Percentiles rank a stretch among this genome's conserved stretches.
phyloP scores from a whole-genome alignment of 2,329 filamentous ascomycete genomes.

The Epichloe festucae region DNA sequence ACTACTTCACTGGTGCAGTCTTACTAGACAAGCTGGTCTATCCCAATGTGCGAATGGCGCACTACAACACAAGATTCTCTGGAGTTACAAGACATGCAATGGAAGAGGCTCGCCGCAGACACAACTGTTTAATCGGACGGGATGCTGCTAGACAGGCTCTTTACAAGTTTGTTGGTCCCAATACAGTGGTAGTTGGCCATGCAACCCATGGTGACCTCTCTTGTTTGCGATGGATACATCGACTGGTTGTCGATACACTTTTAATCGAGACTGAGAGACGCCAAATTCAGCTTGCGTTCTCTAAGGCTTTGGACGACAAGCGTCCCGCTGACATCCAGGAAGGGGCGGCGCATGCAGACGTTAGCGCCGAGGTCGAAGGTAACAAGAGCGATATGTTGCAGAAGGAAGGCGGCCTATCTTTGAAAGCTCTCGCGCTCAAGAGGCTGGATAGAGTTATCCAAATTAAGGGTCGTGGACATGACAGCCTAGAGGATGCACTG shows the following conservation, averaged over 20 bases:
- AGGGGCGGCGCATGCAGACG: conserved; percentile 1
- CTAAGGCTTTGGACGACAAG: not conserved
- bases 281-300: not conserved
- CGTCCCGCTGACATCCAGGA: conserved; percentile 2
- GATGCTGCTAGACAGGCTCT: conserved; percentile 28
- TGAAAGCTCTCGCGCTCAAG: conserved; percentile 26
- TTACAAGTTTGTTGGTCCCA: conserved; percentile 28
- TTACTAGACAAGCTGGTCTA: conserved; percentile 38
- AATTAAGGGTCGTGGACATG: conserved; percentile 21
- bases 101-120: conserved; percentile 17
- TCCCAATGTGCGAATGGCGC: conserved; percentile 30
- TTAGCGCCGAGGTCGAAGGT: not conserved
- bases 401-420: conserved; percentile 15
- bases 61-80: conserved; percentile 37
- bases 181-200: conserved; percentile 37
- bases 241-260: conserved; percentile 31
- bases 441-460: conserved; percentile 29
- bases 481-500: conserved; percentile 32
- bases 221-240: conserved; percentile 35
- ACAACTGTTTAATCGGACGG: conserved; percentile 26
- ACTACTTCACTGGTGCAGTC: conserved; percentile 34
- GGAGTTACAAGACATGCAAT: conserved; percentile 31
- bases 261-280: conserved; percentile 17
- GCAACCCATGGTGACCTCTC: conserved; percentile 28
- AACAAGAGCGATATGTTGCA: not conserved